Conservation (phyloP, 176 grass and related monocot genomes). For the Urochloa ruziziensis region DNA sequence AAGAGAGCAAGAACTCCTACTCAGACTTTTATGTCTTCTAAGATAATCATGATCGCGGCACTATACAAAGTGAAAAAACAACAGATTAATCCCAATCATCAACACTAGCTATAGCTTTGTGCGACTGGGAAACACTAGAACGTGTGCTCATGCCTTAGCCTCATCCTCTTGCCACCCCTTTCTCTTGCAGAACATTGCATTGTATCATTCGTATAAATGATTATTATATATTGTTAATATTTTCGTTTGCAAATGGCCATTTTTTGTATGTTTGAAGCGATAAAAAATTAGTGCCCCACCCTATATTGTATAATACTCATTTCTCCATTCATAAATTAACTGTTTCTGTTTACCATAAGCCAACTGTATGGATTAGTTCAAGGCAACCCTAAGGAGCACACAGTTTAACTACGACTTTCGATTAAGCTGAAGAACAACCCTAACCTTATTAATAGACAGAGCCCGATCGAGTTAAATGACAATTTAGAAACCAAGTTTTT, state of each 20-base stretch:
- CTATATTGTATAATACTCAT: not conserved
- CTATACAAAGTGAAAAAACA: not conserved
- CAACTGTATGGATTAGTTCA: not conserved
- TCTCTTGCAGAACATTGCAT: not conserved
- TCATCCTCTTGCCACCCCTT: not conserved
- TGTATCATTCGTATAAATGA: not conserved
- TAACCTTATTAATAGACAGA: not conserved
- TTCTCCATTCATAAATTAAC: not conserved
- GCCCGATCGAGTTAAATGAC: not conserved
- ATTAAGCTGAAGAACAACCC: not conserved
- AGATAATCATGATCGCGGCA: not conserved
- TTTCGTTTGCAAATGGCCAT: not conserved
- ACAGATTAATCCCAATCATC: not conserved
- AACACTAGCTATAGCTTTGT: not conserved
- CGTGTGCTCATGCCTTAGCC: not conserved
- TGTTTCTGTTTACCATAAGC: not conserved
- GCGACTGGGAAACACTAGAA: not conserved
- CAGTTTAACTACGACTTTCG: not conserved
- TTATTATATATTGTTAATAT: not conserved
- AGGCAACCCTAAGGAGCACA: not conserved
- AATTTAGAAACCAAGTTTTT: not conserved
- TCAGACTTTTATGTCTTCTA: not conserved
- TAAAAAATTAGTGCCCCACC: not conserved
- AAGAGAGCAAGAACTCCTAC: too few species aligned
- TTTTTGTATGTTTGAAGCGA: not conserved